Base-by-base conservation (phyloP, 345 rosid genomes). In the Eucalyptus victrix region DNA sequence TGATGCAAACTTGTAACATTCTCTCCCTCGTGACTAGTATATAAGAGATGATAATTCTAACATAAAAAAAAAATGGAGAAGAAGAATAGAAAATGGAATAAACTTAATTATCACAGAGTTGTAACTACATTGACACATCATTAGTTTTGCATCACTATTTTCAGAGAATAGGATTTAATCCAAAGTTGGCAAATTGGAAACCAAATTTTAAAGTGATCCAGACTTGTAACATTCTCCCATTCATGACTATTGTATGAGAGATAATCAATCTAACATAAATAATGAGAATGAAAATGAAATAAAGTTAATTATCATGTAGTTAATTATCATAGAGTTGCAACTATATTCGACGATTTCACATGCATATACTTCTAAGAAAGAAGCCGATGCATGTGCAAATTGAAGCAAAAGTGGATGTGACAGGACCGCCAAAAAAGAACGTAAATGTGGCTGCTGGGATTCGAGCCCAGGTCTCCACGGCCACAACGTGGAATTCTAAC, bases 401-500 rank as follows among this genome's bases (percentile, higher is more conserved):
- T 34, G 80, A 69, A 32, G 80, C 80, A 32, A 67, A 67, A 67
- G 34, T 17, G 12, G 80, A 67, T 17, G 37, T 4, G 80, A 32
- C 16, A 28, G 32, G 16, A 65, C 42, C 1, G 8, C 3, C 2
- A 47, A n/a, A 7, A 4, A 2, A 14, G 5, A 3, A 12, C 2
- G 4, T 3, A 37, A 28, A 4, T 95, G 96, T 94, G 96, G 97
- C 97, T 96, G 96, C 94, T 97, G 94, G 97, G 97, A 96, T 94
- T 97, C 96, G 95, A 96, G 96, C 97, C 96, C 94, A 95, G 95
- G 95, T 95, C 98, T 94, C 95, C 93, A 97, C 95, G 96, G 97
- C 96, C 97, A 97, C 96, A 95, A 95, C 95, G 94, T 94, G 94
- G 92, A 93, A 94, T 94, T 96, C 95, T 95, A 16, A 94, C 97